Percentiles rank a stretch among this genome's conserved stretches.
phyloP scores from a whole-genome alignment of 306 rosid genomes.

The Gastrolobium bilobum region DNA sequence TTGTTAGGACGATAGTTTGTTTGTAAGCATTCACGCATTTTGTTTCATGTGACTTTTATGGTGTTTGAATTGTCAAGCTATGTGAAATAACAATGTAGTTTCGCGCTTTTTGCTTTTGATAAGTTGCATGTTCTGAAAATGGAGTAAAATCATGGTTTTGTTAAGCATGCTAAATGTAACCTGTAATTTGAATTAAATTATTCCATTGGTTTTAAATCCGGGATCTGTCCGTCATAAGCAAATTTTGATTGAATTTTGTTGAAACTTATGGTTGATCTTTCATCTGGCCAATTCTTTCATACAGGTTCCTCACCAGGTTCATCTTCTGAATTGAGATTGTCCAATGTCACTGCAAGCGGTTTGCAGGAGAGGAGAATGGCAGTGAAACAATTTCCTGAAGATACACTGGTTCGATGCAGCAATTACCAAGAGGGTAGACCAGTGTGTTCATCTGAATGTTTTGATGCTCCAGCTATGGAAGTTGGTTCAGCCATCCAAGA shows the following conservation, averaged over 20 bases:
- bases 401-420: slow-evolving; percentile 55
- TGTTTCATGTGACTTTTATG: background rate
- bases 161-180: slow-evolving; percentile 17
- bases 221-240: slow-evolving; percentile 6
- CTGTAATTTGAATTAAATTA: slow-evolving; percentile 17
- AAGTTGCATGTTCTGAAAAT: slow-evolving; percentile 6
- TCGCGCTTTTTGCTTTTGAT: slow-evolving; percentile 2
- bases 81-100: slow-evolving; percentile 28
- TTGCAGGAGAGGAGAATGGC: slow-evolving; percentile 50
- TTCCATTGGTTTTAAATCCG: slow-evolving; percentile 10
- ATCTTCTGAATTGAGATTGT: slow-evolving; percentile 58
- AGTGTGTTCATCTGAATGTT: slow-evolving; percentile 55
- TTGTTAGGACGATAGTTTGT: slow-evolving; percentile 33
- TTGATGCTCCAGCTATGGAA: slow-evolving; percentile 50
- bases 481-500: slow-evolving; percentile 51
- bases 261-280: slow-evolving; percentile 25
- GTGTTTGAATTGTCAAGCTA: slow-evolving; percentile 31
- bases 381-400: slow-evolving; percentile 47
- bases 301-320: slow-evolving; percentile 60
- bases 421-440: slow-evolving; percentile 52
- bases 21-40: slow-evolving; percentile 16
- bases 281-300: slow-evolving; percentile 36
- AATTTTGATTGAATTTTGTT: slow-evolving; percentile 4
- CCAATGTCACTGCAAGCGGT: slow-evolving; percentile 43
- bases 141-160: slow-evolving; percentile 20